These are phyloP conservation scores for Neurospora sublineolata DNA, from an alignment of 495 filamentous ascomycete genomes.

Conservation along the genomic window DNA sequence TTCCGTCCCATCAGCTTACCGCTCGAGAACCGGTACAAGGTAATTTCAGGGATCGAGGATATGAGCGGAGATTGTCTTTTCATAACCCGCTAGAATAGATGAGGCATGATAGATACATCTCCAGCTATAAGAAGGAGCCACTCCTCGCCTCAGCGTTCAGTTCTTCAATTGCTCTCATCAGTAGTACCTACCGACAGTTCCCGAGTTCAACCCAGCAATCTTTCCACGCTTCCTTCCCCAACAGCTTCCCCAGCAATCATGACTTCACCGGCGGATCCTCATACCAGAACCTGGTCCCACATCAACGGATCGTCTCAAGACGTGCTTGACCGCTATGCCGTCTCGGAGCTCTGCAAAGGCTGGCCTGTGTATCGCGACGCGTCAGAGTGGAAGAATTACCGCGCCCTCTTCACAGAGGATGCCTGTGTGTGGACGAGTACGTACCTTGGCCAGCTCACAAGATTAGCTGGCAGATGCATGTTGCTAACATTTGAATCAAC, in stretches of 20 bases:
- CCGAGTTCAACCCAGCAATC: neutral
- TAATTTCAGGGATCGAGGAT: neutral
- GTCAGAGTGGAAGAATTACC: slow-evolving; percentile 56
- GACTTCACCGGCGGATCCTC: slow-evolving; percentile 34
- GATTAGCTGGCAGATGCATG: neutral
- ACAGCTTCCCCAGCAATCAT: slow-evolving; percentile 14
- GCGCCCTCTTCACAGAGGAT: slow-evolving; percentile 46
- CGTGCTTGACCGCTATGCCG: slow-evolving; percentile 40
- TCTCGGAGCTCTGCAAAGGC: slow-evolving; percentile 54
- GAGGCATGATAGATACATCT: neutral
- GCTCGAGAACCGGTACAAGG: neutral
- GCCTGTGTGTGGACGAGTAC: slow-evolving; percentile 50
- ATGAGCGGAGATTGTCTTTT: neutral
- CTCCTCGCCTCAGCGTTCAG: neutral
- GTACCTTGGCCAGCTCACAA: neutral
- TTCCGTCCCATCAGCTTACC: neutral
- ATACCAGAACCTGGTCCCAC: slow-evolving; percentile 36
- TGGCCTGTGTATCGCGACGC: slow-evolving; percentile 57
- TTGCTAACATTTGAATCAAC: neutral
- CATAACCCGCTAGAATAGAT: neutral
- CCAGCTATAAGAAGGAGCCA: neutral
- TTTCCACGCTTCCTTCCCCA: neutral
- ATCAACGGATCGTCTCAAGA: slow-evolving; percentile 43
- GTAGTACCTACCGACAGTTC: neutral
- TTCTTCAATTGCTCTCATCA: neutral